Evolutionary conservation across 2,329 filamentous ascomycete species (phyloP).

Genomic region (Dothideomycetes sp.): DNA sequence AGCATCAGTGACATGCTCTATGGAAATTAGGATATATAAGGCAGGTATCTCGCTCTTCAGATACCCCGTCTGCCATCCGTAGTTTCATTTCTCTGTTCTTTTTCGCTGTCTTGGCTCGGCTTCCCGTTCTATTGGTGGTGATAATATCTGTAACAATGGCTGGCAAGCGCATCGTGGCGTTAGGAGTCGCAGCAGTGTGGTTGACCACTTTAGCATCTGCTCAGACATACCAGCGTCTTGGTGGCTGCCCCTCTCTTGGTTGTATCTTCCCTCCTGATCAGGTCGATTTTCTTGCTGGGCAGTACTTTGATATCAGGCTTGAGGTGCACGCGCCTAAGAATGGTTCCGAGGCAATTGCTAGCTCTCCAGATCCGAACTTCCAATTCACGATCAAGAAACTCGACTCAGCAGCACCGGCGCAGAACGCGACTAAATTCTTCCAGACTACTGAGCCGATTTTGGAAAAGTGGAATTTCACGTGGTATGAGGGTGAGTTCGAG

Average conservation of each 20-base stretch:
- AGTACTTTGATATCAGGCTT: constrained; percentile 73
- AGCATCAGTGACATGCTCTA: too few species aligned
- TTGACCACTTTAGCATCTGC: constrained; percentile 26
- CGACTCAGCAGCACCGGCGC: constrained; percentile 31
- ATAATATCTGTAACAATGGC: too few species aligned
- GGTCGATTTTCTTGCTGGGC: constrained; percentile 72
- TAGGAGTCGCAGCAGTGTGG: too few species aligned
- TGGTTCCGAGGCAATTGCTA: constrained; percentile 64
- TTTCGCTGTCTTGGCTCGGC: too few species aligned
- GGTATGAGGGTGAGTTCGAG: constrained; percentile 60
- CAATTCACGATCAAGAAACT: constrained; percentile 62
- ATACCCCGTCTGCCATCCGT: too few species aligned
- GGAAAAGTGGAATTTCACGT: constrained; percentile 75
- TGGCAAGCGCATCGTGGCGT: too few species aligned
- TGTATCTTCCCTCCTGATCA: constrained; percentile 47
- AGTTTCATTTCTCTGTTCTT: too few species aligned
- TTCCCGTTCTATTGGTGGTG: too few species aligned
- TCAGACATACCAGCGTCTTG: constrained; percentile 46
- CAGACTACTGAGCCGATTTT: constrained; percentile 57
- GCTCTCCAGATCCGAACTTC: constrained; percentile 63
- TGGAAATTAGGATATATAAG: too few species aligned
- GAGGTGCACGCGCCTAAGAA: constrained; percentile 75
- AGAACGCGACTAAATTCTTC: constrained; percentile 56
- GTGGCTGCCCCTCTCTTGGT: constrained; percentile 44
- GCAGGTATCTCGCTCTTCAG: too few species aligned